Conservation (phyloP, 331 rosid genomes). For the Malus hybrid region DNA sequence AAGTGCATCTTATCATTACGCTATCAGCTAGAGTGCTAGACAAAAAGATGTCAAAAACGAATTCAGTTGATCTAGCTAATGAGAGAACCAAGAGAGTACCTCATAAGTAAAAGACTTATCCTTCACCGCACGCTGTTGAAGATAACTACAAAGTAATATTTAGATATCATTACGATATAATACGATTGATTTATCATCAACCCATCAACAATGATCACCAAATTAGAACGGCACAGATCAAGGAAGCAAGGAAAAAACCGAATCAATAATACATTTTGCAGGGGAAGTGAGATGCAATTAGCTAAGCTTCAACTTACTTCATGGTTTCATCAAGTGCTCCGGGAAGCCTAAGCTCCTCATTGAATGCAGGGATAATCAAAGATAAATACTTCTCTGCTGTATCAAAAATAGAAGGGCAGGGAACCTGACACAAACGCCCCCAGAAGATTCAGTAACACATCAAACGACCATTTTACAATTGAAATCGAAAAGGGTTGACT, state of each 20-base stretch:
- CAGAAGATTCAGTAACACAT: slow-evolving; percentile 9
- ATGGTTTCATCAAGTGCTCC: slow-evolving; percentile 80
- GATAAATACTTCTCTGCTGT: slow-evolving; percentile 85
- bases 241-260: not conserved
- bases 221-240: not conserved
- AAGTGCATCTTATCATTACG: not conserved
- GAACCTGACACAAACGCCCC: slow-evolving; percentile 41
- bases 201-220: not conserved
- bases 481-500: not conserved
- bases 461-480: not conserved
- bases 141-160: slow-evolving; percentile 58
- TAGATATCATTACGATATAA: slow-evolving; percentile 3
- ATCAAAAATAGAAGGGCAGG: slow-evolving; percentile 67
- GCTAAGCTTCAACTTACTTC: slow-evolving; percentile 42
- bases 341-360: slow-evolving; percentile 84
- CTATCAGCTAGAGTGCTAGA: not conserved
- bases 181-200: not conserved
- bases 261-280: not conserved
- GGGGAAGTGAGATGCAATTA: not conserved
- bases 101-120: slow-evolving; percentile 83
- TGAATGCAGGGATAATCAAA: slow-evolving; percentile 80
- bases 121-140: slow-evolving; percentile 63
- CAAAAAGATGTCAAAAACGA: not conserved
- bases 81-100: slow-evolving; percentile 36
- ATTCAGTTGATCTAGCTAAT: not conserved